Evolutionary conservation across 2,329 filamentous ascomycete species (phyloP).

Genomic region (Aspergillus sp.): DNA sequence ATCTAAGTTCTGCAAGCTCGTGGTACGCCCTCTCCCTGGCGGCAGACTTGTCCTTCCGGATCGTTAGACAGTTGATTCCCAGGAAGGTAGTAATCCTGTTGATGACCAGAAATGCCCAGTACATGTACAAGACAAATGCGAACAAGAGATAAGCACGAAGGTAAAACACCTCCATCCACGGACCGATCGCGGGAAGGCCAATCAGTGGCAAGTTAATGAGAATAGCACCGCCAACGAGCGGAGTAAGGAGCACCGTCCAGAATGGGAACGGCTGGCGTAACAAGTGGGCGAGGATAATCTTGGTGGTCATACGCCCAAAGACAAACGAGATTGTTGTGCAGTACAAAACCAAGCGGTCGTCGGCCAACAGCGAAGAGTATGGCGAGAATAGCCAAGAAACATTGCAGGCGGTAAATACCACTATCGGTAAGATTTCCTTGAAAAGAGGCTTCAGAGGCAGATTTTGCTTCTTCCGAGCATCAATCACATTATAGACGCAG

Average conservation of each 20-base stretch:
- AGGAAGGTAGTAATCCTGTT: conserved; percentile 85
- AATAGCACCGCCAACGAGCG: conserved; percentile 76
- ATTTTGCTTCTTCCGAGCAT: conserved; percentile 63
- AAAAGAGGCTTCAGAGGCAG: conserved; percentile 77
- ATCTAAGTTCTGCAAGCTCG: conserved; percentile 23
- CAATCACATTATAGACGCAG: conserved; percentile 78
- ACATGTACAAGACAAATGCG: conserved; percentile 76
- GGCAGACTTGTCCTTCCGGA: conserved; percentile 41
- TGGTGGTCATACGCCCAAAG: conserved; percentile 96
- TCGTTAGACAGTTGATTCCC: conserved; percentile 91
- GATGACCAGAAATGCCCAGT: conserved; percentile 88
- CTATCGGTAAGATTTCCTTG: conserved; percentile 88
- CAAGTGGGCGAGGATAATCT: conserved; percentile 95
- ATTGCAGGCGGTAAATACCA: conserved; percentile 68
- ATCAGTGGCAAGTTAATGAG: conserved; percentile 75
- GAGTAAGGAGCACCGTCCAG: conserved; percentile 87
- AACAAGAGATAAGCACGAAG: conserved; percentile 79
- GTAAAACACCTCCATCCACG: conserved; percentile 67
- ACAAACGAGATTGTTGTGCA: conserved; percentile 94
- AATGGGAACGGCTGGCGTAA: conserved; percentile 91
- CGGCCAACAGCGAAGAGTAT: conserved; percentile 68
- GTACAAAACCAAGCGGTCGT: conserved; percentile 87
- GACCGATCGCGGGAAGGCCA: conserved; percentile 61
- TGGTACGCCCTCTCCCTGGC: conserved; percentile 32
- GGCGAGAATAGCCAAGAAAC: conserved; percentile 85